Evolutionary conservation across 108 stramenopile genomes (phyloP), one percentile per base, ranked within the genome.

Genomic region (Nitzschia sp.): DNA sequence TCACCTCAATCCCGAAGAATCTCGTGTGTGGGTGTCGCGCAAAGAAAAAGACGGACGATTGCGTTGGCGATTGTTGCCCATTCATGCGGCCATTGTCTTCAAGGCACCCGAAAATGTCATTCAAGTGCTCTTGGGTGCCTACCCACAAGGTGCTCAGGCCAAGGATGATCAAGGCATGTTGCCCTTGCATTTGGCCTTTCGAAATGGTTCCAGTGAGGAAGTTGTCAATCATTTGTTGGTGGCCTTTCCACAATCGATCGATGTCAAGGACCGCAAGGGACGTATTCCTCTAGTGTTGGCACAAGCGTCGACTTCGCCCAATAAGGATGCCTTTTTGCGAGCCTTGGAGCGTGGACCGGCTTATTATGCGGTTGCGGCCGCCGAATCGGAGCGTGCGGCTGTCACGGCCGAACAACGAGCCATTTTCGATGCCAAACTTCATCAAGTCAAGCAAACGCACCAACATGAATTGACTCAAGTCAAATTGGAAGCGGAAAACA

Each of bases 161-260:
- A 88, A 87, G 66, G 94, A 95, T 49, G 94, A 95, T 49, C 89
- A 93, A 74, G 91, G 90, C 33, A 92, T 92, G 91, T 77, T 93
- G 25, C 86, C 94, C 9, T 58, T 95, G 36, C 94, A 95, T 62
- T 71, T 95, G 55, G 90, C 91, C 21, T 91, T 91, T 59, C 88
- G 89, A 32, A 82, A 85, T 33, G 90, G 86, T 13, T 75, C 80
- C 15, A 49, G 70, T 9, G 87, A 81, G 33, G 65, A 62, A 5
- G 62, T 82, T 33, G 85, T 89, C 32, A 68, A 85, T 26, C 27
- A 85, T 30, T 66, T 95, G 28, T 81, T 93, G 54, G 56, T 77
- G 45, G 86, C 91, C 3, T 91, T 79, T 54, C 94, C 94, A 21
- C 76, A 91, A 47, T 85, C 89, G 38, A 72, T 90, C 26, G 82